These are phyloP conservation scores for Cyclotella atomus DNA, from an alignment of 108 stramenopile species.

Conservation along the genomic window DNA sequence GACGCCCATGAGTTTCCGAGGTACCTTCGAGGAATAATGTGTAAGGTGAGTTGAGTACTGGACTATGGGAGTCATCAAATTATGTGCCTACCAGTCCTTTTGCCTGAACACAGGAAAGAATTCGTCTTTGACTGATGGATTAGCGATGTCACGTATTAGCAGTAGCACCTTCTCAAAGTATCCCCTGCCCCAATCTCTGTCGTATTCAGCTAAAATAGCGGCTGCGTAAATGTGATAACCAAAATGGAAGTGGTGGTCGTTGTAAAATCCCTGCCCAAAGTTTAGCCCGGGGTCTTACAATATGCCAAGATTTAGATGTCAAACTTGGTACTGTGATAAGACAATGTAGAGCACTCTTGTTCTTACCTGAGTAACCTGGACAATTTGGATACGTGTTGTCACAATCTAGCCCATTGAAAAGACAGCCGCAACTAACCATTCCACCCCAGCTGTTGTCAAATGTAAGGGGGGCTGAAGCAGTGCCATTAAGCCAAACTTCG, in stretches of 20 bases:
- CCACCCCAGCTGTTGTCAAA: constrained; percentile 94
- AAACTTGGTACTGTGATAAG: too few relatives aligned
- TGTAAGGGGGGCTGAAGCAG: constrained; percentile 78
- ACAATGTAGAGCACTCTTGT: too few relatives aligned
- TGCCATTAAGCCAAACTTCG: constrained; percentile 93
- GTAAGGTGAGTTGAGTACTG: neutral
- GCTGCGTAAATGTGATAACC: constrained; percentile 96
- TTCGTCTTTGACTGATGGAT: constrained; percentile 78
- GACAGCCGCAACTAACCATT: constrained; percentile 90
- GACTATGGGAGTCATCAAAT: neutral
- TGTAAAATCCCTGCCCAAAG: constrained; percentile 93
- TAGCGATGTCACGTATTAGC: constrained; percentile 91
- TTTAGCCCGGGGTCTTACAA: constrained; percentile 78
- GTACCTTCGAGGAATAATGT: constrained; percentile 35
- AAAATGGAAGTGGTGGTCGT: constrained; percentile 96
- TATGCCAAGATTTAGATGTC: neutral
- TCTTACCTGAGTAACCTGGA: constrained; percentile 61
- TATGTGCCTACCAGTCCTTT: constrained; percentile 73
- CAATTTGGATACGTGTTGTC: constrained; percentile 82
- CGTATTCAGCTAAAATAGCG: constrained; percentile 84
- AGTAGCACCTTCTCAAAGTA: constrained; percentile 82
- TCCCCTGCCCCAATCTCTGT: constrained; percentile 80
- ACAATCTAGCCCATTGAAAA: constrained; percentile 73
- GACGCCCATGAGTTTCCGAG: constrained; percentile 92
- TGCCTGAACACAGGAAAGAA: constrained; percentile 89